These are phyloP conservation scores for Vitis hybrid DNA, from an alignment of 177 flowering plant genomes.

Conservation along the genomic window DNA sequence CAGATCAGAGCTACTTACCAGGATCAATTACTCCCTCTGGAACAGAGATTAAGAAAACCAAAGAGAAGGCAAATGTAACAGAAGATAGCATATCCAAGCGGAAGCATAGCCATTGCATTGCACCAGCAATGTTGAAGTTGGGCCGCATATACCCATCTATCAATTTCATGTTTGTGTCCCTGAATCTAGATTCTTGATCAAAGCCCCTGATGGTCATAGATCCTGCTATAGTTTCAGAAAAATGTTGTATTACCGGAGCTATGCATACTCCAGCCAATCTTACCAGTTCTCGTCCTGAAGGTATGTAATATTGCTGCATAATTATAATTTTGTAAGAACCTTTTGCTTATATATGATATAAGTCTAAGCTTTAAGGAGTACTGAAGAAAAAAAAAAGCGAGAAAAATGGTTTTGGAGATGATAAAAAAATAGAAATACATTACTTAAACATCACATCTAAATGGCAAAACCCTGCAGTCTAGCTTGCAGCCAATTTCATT, in stretches of 20 bases:
- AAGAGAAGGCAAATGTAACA: conserved; percentile 50
- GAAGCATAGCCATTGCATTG: conserved; percentile 33
- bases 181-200: conserved; percentile 57
- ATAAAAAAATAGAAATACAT: no score
- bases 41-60: conserved; percentile 53
- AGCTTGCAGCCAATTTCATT: no score
- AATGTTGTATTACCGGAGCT: conserved; percentile 76
- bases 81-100: conserved; percentile 63
- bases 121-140: conserved; percentile 49
- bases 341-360: background rate
- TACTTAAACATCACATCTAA: no score
- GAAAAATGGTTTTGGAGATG: no score
- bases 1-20: conserved; percentile 30
- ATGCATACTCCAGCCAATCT: conserved; percentile 52
- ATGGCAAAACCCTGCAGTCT: no score
- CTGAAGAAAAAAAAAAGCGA: no score
- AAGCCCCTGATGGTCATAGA: conserved; percentile 64
- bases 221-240: conserved; percentile 71
- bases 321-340: background rate
- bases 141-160: conserved; percentile 53
- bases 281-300: conserved; percentile 66
- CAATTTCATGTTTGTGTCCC: conserved; percentile 42
- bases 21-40: conserved; percentile 60
- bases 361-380: background rate
- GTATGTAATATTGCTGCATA: conserved; percentile 63